Evolutionary conservation across 2,329 filamentous ascomycete genomes (phyloP), one percentile per base, ranked within the genome.

Genomic region (Hymenoscyphus repandus): DNA sequence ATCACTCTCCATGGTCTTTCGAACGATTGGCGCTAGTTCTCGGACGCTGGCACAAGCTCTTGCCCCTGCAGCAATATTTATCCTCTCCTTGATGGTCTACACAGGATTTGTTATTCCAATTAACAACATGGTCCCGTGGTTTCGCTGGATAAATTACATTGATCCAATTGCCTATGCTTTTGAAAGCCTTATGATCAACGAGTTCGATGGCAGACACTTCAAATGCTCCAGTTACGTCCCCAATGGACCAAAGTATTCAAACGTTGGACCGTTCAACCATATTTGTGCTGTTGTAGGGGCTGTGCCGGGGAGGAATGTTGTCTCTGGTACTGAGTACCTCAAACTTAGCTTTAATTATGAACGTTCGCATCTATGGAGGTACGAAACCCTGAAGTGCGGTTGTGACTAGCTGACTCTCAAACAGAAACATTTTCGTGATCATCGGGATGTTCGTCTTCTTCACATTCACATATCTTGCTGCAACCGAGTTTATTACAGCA

Each of bases 1-100:
- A n/a, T 77, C 79, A 58, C 91, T 93, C 86, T 61, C 58, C 88
- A 90, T 90, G 83, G 78, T 93, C 56, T 93, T 93, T 79, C 81
- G 89, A 50, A 86, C 82, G 11, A 88, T 93, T 56, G 88, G 79
- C 15, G 85, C 86, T 1, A 73, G 83, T 1, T 89, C 89, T 9
- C 78, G 87, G 47, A 86, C 86, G 0, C 71, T 84, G 12, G 82
- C 80, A 22, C 78, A 83, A 60, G 80, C 80, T 58, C 75, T 83
- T 69, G 78, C 80, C 0, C 79, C 78, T 1, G 76, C 79, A 38
- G 76, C 79, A 4, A 56, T 82, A 13, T 66, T 83, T 55, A 57
- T 58, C 17, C 34, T 63, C 3, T 46, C 50, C 5, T 45, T 60
- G 3, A 39, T 62, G 20, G 56, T 62, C 11, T 63, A 55, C 38